A percentile compares a stretch with the other conserved stretches of the same genome.
These are phyloP conservation scores for Neostapfia colusana DNA, from an alignment of 176 grass and related monocot genomes.

Conservation along the genomic window DNA sequence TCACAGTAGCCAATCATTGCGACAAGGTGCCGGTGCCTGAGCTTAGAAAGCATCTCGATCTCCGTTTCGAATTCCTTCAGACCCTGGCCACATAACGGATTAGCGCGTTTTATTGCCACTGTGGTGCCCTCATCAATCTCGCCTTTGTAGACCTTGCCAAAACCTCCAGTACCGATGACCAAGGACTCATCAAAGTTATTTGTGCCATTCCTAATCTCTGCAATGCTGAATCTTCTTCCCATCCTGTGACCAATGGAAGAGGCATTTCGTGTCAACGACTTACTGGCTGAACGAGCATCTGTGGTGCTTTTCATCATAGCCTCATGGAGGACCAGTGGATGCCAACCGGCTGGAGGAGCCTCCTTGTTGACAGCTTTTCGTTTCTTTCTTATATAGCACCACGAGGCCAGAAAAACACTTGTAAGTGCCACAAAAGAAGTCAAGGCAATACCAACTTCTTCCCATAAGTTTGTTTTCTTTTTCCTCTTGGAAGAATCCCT, in stretches of 20 bases:
- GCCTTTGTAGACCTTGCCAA: slow-evolving; percentile 93
- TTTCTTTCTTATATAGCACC: slow-evolving; percentile 65
- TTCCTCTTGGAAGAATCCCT: slow-evolving; percentile 31
- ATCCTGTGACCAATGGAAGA: slow-evolving; percentile 57
- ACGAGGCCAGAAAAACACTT: slow-evolving; percentile 49
- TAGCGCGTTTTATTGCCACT: slow-evolving; percentile 82
- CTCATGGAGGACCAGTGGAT: slow-evolving; percentile 82
- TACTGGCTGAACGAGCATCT: slow-evolving; percentile 57
- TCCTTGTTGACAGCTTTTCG: slow-evolving; percentile 55
- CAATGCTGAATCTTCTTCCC: slow-evolving; percentile 69
- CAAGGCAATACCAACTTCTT: slow-evolving; percentile 52
- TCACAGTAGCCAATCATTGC: slow-evolving; percentile 95
- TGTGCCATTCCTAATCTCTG: slow-evolving; percentile 76
- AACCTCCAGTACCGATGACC: slow-evolving; percentile 81
- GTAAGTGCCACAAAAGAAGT: slow-evolving; percentile 49
- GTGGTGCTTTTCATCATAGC: slow-evolving; percentile 86
- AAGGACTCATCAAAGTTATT: slow-evolving; percentile 86
- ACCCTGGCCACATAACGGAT: slow-evolving; percentile 75
- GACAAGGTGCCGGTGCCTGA: slow-evolving; percentile 93
- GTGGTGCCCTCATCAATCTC: slow-evolving; percentile 60
- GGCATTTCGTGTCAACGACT: slow-evolving; percentile 44
- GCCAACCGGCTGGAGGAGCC: slow-evolving; percentile 68
- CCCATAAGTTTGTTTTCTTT: slow-evolving; percentile 51
- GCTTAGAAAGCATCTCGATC: slow-evolving; percentile 96
- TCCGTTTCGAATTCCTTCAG: slow-evolving; percentile 93